Percentiles rank a stretch among this genome's conserved stretches.
These are phyloP conservation scores for Dictyophora rubrovolvata DNA, from an alignment of 768 basidiomycete genomes.

Conservation along the genomic window DNA sequence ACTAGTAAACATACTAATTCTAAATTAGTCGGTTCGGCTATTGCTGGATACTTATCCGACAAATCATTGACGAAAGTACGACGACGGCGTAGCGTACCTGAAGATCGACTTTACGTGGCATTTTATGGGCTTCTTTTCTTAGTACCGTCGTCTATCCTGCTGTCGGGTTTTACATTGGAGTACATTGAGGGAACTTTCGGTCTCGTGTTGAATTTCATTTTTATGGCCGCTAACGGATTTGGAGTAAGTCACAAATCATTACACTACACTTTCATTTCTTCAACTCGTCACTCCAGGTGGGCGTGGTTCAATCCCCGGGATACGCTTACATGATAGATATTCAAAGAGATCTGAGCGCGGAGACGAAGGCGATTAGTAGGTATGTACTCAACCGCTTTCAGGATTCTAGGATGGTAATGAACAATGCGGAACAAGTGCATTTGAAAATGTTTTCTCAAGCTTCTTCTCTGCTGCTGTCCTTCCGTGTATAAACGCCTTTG, in stretches of 20 bases:
- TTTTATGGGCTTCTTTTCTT: constrained; percentile 37
- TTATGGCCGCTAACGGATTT: constrained; percentile 53
- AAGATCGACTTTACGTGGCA: constrained; percentile 52
- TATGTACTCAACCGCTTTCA: too few relatives aligned
- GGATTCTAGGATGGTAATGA: too few relatives aligned
- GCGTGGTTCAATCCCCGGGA: constrained; percentile 43
- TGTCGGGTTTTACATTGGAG: constrained; percentile 39
- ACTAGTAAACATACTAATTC: not conserved
- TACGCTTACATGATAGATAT: constrained; percentile 52
- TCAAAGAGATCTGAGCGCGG: constrained; percentile 49
- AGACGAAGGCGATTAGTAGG: constrained; percentile 47
- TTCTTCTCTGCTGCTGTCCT: constrained; percentile 36
- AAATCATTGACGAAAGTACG: constrained; percentile 38
- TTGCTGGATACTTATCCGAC: constrained; percentile 53
- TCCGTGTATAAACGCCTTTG: constrained; percentile 43
- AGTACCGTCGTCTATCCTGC: constrained; percentile 40
- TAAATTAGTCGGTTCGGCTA: constrained; percentile 44
- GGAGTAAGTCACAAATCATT: constrained; percentile 35
- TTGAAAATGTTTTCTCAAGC: constrained; percentile 36
- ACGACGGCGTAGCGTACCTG: constrained; percentile 49
- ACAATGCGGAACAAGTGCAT: not conserved
- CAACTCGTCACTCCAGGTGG: constrained; percentile 30
- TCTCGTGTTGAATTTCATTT: constrained; percentile 38
- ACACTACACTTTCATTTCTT: not conserved
- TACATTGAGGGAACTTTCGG: constrained; percentile 42